Evolutionary conservation across 139 green algal genomes (phyloP).

Genomic region (Pleodorina starrii): DNA sequence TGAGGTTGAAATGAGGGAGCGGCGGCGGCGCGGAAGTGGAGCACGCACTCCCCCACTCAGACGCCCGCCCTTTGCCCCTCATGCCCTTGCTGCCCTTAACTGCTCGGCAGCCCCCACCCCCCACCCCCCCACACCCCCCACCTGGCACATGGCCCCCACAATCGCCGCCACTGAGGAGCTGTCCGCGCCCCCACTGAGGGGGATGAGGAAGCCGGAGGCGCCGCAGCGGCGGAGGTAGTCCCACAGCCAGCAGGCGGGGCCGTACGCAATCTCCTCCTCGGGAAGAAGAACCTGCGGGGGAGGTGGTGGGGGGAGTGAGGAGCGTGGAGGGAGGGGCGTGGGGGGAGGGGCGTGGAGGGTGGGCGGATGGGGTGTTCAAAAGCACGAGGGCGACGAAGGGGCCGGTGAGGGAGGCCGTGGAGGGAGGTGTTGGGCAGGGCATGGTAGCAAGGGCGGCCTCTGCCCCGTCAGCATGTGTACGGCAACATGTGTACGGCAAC

Average conservation of each 20-base stretch:
- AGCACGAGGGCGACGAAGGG: not conserved
- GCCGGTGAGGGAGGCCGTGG: too few species aligned
- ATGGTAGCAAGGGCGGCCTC: too few species aligned
- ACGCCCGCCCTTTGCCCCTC: not conserved
- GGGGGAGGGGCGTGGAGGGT: too few species aligned
- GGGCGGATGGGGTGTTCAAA: not conserved
- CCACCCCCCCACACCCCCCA: constrained; percentile 62
- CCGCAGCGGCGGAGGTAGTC: constrained; percentile 92
- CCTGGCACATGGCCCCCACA: constrained; percentile 96
- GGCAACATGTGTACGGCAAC: too few species aligned
- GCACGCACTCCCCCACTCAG: not conserved
- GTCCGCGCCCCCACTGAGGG: constrained; percentile 79
- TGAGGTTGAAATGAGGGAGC: too few species aligned
- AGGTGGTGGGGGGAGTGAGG: not conserved
- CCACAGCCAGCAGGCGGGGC: constrained; percentile 98
- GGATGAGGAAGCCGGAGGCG: constrained; percentile 92
- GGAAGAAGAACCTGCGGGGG: constrained; percentile 42
- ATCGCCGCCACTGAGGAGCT: constrained; percentile 83
- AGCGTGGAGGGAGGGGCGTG: too few species aligned
- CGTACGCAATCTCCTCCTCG: constrained; percentile 96
- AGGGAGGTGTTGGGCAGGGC: too few species aligned
- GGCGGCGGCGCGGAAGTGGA: too few species aligned
- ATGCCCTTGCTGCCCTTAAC: too few species aligned
- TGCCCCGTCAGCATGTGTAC: too few species aligned
- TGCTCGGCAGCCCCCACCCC: too few species aligned